Percentiles rank a stretch among this genome's conserved stretches.
Evolutionary conservation across 352 stramenopile species (phyloP).

Genomic region (Plasmopara viticola): DNA sequence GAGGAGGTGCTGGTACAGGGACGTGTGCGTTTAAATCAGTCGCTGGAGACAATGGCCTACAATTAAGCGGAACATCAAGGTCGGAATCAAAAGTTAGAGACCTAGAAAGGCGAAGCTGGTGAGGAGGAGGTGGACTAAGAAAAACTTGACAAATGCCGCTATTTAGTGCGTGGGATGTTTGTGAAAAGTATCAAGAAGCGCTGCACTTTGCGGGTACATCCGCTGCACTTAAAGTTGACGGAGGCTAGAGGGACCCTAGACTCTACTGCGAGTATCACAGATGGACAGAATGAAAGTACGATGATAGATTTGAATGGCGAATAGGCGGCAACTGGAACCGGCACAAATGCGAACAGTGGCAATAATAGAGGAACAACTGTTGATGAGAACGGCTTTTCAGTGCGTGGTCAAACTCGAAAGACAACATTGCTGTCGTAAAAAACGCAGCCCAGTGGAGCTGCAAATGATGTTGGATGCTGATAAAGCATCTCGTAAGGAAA

Average conservation of each 20-base stretch:
- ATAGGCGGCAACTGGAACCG: conserved; percentile 14
- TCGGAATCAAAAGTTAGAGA: conserved; percentile 26
- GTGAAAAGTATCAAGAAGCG: conserved; percentile 86
- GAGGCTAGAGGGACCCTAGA: conserved; percentile 50
- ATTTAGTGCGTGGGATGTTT: conserved; percentile 52
- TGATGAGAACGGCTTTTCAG: conserved; percentile 63
- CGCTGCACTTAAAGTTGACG: conserved; percentile 66
- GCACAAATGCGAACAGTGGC: background rate
- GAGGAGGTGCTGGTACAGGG: conserved; percentile 82
- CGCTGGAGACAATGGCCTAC: conserved; percentile 76
- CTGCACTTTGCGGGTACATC: conserved; percentile 80
- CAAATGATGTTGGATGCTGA: conserved; percentile 84
- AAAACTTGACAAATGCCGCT: conserved; percentile 62
- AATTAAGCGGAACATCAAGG: conserved; percentile 57
- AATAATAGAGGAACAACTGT: conserved; percentile 17
- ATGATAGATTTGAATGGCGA: conserved; percentile 8
- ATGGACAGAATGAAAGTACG: conserved; percentile 31
- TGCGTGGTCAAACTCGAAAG: conserved; percentile 65
- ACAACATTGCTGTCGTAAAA: conserved; percentile 17
- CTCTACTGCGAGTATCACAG: conserved; percentile 51
- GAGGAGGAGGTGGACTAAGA: conserved; percentile 62
- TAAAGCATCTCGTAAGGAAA: conserved; percentile 34
- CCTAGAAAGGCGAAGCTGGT: conserved; percentile 8
- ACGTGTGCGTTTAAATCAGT: conserved; percentile 80
- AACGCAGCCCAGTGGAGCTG: conserved; percentile 69